Conservation (phyloP, 441 rosid genomes). For the Pelargonium fulgidum region DNA sequence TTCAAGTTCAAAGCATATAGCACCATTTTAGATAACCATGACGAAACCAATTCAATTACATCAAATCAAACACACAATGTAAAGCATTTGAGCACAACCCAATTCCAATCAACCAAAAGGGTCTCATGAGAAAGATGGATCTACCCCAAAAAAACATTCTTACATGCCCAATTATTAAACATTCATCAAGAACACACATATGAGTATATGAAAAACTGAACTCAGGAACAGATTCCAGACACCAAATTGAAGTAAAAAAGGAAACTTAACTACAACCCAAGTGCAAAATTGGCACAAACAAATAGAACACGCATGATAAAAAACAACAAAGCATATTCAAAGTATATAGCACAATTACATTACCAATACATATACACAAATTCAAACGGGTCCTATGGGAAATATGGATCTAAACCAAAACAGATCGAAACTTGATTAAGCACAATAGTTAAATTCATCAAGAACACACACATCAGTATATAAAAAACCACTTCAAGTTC, state of each 20-base stretch:
- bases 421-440: too few species aligned
- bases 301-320: neutral
- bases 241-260: constrained; percentile 1
- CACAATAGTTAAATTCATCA: too few species aligned
- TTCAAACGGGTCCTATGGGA: too few species aligned
- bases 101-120: neutral
- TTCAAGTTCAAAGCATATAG: neutral
- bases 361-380: too few species aligned
- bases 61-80: neutral
- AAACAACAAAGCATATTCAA: neutral
- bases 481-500: constrained; percentile 3
- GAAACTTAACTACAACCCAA: neutral
- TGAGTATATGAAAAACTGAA: neutral
- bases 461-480: too few species aligned
- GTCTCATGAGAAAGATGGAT: neutral
- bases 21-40: constrained; percentile 11
- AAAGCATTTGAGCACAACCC: neutral
- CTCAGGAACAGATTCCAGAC: constrained; percentile 18
- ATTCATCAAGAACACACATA: neutral
- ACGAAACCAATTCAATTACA: neutral
- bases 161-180: neutral
- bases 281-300: neutral
- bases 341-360: too few species aligned
- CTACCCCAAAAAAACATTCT: neutral
- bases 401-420: too few species aligned